Evolutionary conservation across 2,329 filamentous ascomycete genomes (phyloP), one percentile per base, ranked within the genome.

Genomic region (Microcera coccophila): DNA sequence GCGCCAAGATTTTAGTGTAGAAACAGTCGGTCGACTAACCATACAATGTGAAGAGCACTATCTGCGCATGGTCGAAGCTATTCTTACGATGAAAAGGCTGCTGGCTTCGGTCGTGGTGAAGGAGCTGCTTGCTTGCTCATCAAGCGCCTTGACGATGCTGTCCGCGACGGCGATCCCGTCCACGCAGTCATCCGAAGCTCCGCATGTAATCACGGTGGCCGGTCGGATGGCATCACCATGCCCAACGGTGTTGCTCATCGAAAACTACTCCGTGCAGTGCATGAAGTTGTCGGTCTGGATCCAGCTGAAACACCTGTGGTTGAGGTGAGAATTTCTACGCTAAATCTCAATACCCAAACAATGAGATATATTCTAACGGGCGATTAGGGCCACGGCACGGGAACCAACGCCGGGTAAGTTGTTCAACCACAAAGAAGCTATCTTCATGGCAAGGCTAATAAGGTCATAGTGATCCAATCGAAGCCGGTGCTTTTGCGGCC

Each of bases 111-210:
- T 3, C 48, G 62, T 5, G 63, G 62, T 0, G 60, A 63, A 21
- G 49, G 51, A 9, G 35, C 47, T 1, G 42, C 44, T 1, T 60
- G 64, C 0, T 48, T 82, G 0, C 58, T 81, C 0, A 48, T 83
- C 0, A 82, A 82, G 54, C 62, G 57, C 1, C 53, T 81, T 1
- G 59, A 55, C 5, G 57, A 66, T 1, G 79, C 79, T 0, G 42
- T 81, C 4, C 57, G 34, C 14, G 55, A 69, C 43, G 62, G 65
- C 2, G 60, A 71, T 38, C 60, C 58, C 38, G 64, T 71, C 32
- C 58, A 65, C 2, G 66, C 61, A 8, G 60, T 67, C 4, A 65
- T 71, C 18, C 57, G 64, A 3, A 39, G 37, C 1, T 37, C 45
- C 3, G 43, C 36, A 1, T 52, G 38, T 2, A 53, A 70, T 37